Percentiles rank a stretch among this genome's conserved stretches.
Evolutionary conservation across 2,329 filamentous ascomycete genomes (phyloP).

Genomic region (Claviceps sp.): DNA sequence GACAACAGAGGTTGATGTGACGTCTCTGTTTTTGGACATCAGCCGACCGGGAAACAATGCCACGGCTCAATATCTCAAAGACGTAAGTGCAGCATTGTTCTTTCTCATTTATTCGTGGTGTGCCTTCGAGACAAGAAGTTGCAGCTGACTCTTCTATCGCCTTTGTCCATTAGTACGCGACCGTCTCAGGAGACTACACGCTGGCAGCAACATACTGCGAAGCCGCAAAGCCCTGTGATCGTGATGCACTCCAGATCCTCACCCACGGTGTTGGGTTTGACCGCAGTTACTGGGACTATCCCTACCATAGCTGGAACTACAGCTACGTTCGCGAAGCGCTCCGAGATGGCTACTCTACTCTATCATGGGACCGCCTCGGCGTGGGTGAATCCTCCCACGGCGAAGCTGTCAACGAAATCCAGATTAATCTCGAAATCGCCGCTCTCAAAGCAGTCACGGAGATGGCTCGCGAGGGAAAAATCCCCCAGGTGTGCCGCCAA

Average conservation of each 20-base stretch:
- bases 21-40: slow-evolving; percentile 39
- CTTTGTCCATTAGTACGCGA: slow-evolving; percentile 25
- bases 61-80: slow-evolving; percentile 28
- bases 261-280: slow-evolving; percentile 29
- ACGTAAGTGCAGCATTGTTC: slow-evolving; percentile 14
- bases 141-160: not conserved
- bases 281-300: slow-evolving; percentile 46
- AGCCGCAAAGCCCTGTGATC: slow-evolving; percentile 30
- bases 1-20: slow-evolving; percentile 40
- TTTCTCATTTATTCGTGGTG: not conserved
- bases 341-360: slow-evolving; percentile 42
- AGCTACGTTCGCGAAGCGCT: slow-evolving; percentile 46
- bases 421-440: slow-evolving; percentile 42
- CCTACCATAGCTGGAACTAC: slow-evolving; percentile 46
- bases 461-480: slow-evolving; percentile 29
- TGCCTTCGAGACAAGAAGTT: not conserved
- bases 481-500: slow-evolving; percentile 25
- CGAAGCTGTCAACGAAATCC: slow-evolving; percentile 46
- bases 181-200: slow-evolving; percentile 38
- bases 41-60: slow-evolving; percentile 37
- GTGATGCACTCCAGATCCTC: slow-evolving; percentile 24
- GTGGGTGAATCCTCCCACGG: slow-evolving; percentile 44
- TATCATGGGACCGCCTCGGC: slow-evolving; percentile 49
- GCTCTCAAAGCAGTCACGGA: slow-evolving; percentile 41
- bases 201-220: slow-evolving; percentile 49